Percentiles rank a stretch among this genome's conserved stretches.
Conservation (phyloP, 768 basidiomycete genomes). For the Collybia sp. region DNA sequence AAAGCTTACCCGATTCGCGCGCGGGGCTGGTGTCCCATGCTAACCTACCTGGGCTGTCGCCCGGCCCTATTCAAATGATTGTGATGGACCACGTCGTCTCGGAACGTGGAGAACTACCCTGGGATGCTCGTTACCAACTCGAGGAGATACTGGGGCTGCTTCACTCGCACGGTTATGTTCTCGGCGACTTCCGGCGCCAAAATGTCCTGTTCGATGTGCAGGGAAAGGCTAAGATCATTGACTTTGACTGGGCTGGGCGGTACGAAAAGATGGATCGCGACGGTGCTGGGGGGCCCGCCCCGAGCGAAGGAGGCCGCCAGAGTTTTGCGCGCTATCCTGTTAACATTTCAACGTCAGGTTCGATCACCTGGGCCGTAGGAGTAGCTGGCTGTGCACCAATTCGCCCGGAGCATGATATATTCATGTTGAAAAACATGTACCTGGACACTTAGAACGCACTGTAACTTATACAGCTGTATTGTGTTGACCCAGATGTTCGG, state of each 20-base stretch:
- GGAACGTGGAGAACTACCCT: background rate
- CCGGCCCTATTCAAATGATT: too few relatives aligned
- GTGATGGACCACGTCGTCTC: too few relatives aligned
- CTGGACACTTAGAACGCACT: too few relatives aligned
- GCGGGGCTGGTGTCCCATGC: too few relatives aligned
- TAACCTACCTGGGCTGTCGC: too few relatives aligned
- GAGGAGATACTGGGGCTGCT: background rate
- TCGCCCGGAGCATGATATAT: too few relatives aligned
- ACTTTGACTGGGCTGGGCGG: conserved; percentile 6
- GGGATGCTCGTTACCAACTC: background rate
- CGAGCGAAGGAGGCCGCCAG: too few relatives aligned
- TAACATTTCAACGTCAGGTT: background rate
- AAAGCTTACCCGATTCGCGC: too few relatives aligned
- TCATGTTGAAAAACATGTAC: too few relatives aligned
- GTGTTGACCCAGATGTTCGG: too few relatives aligned
- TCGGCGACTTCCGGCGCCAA: conserved; percentile 11
- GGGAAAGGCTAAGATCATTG: conserved; percentile 9
- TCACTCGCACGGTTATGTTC: conserved; percentile 4
- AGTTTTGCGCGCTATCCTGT: background rate
- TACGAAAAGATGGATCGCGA: background rate
- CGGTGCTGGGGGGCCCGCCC: too few relatives aligned
- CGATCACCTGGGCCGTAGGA: background rate
- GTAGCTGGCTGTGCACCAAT: background rate
- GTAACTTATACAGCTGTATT: too few relatives aligned
- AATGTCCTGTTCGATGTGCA: conserved; percentile 11